Conservation (phyloP, 2,329 filamentous ascomycete species). For the Fusarium xylarioides region DNA sequence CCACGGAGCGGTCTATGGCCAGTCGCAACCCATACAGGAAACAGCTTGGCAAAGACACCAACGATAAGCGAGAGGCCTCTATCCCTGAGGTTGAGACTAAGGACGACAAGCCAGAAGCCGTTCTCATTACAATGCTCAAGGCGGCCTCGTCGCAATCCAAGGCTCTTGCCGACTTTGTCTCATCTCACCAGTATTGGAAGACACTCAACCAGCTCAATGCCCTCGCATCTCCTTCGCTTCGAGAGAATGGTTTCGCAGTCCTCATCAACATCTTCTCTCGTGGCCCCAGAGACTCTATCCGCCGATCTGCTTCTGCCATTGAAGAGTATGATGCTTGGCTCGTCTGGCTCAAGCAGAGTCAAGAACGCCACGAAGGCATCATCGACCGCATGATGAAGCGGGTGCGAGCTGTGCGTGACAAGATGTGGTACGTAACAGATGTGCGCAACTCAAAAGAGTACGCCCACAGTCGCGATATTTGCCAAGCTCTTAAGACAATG, state of each 20-base stretch:
- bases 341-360: conserved; percentile 83
- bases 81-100: conserved; percentile 29
- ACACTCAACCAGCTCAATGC: conserved; percentile 78
- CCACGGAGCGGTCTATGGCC: conserved; percentile 59
- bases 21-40: conserved; percentile 68
- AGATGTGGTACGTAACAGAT: conserved; percentile 99
- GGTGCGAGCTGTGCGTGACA: conserved; percentile 82
- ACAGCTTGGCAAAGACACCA: conserved; percentile 35
- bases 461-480: conserved; percentile 85
- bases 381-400: conserved; percentile 79
- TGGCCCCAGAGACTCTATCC: conserved; percentile 74
- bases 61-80: conserved; percentile 9
- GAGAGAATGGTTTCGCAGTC: conserved; percentile 74
- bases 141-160: conserved; percentile 80
- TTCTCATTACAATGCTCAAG: conserved; percentile 77
- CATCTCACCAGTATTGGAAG: conserved; percentile 85
- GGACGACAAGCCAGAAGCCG: conserved; percentile 57
- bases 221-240: conserved; percentile 67
- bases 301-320: conserved; percentile 74
- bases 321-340: conserved; percentile 85
- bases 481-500: conserved; percentile 91
- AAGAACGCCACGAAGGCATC: conserved; percentile 78
- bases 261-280: conserved; percentile 78
- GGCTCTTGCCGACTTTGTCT: conserved; percentile 82
- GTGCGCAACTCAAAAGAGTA: conserved; percentile 90